Evolutionary conservation across 768 basidiomycete genomes (phyloP), one percentile per base, ranked within the genome.

Genomic region (Hygrophorus pudorinus): DNA sequence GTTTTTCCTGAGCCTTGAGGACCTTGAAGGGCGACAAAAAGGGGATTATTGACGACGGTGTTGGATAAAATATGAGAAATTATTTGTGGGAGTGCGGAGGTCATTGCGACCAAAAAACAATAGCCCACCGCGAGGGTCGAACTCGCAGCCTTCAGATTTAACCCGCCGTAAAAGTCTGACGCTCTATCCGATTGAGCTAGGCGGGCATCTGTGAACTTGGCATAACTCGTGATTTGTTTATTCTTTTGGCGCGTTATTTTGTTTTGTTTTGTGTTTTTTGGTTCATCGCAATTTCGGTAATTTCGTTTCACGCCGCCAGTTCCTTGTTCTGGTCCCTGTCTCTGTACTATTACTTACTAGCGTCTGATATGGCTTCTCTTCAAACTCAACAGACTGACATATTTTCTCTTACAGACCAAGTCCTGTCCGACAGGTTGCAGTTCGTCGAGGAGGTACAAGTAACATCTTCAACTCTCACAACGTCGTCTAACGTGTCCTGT

Each of bases 1-100:
- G 91, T 84, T 67, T 98, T 98, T 28, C 93, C 92, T 42, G 85
- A 86, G 9, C 93, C 93, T 62, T 97, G 93, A 0, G 93, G 91
- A 1, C 93, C 93, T 64, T 96, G 93, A 12, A 96, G 56, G 2
- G 81, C 91, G 10, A 93, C 78, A 48, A 96, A 84, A 12, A 96
- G 66, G 2, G 93, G 91, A 1, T 20, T 13, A 4, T 12, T n/a
- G 29, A 9, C 5, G 34, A 9, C 5, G 31, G 33, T 24, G 24
- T 24, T 3, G 7, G 24, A 24, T 7, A 24, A 24, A 7, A 24
- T 24, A 24, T 24, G 24, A 24, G 24, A 24, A 7, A 24, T 7
- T n/a, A n/a, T n/a, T n/a, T n/a, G n/a, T n/a, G n/a, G n/a, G n/a
- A n/a, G n/a, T n/a, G n/a, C n/a, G n/a, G n/a, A n/a, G n/a, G n/a